Percentiles rank a stretch among this genome's conserved stretches.
These are phyloP conservation scores for Bryopsis sp. DNA, from an alignment of 139 green algal genomes.

Conservation along the genomic window DNA sequence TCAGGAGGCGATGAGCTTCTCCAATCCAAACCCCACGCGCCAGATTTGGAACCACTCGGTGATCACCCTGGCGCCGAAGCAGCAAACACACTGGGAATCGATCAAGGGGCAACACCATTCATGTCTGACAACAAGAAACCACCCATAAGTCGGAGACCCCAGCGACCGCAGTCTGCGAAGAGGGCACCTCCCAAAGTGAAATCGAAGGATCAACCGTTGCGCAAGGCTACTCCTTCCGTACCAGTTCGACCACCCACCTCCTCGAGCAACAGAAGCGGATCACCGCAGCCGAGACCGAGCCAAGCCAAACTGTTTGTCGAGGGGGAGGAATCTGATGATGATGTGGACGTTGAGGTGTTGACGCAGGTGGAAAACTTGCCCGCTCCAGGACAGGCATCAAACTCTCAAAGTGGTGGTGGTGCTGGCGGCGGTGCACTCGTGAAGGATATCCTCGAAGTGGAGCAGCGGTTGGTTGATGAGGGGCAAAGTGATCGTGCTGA, in stretches of 20 bases:
- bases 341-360: not conserved
- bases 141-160: not conserved
- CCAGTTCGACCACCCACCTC: not conserved
- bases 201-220: not conserved
- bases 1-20: no score
- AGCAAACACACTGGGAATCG: no score
- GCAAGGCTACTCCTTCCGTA: not conserved
- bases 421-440: not conserved
- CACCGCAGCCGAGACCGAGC: not conserved
- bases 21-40: no score
- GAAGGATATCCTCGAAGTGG: not conserved
- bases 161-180: slow-evolving; percentile 12
- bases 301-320: not conserved
- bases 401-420: no score
- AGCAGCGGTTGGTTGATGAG: not conserved
- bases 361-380: not conserved
- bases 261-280: not conserved
- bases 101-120: no score
- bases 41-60: no score
- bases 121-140: no score
- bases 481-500: not conserved
- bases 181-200: not conserved
- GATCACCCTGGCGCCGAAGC: no score
- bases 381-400: no score
- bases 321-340: not conserved